Evolutionary conservation across 805 yeast genomes (phyloP).

Genomic region (Yamadazyma sp.): DNA sequence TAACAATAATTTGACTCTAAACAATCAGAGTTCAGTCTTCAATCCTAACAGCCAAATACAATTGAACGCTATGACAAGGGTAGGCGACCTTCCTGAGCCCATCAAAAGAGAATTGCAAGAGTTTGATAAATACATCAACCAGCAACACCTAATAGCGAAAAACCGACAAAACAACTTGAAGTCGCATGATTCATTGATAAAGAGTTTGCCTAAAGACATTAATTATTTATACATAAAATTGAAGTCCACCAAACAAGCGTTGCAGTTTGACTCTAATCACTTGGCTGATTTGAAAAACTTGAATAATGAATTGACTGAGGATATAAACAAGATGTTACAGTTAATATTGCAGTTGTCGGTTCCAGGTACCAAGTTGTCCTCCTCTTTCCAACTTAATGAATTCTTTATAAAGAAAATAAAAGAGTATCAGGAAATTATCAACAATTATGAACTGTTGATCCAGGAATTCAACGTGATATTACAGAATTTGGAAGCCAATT

Average conservation of each 20-base stretch:
- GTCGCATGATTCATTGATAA: constrained; percentile 64
- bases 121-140: constrained; percentile 68
- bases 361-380: constrained; percentile 58
- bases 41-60: constrained; percentile 38
- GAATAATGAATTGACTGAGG: constrained; percentile 45
- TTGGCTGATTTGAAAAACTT: constrained; percentile 32
- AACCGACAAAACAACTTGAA: constrained; percentile 58
- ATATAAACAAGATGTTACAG: constrained; percentile 53
- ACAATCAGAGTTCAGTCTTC: constrained; percentile 8
- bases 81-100: constrained; percentile 72
- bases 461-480: constrained; percentile 58
- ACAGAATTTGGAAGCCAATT: constrained; percentile 39
- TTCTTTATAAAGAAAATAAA: constrained; percentile 54
- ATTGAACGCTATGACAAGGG: constrained; percentile 71
- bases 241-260: constrained; percentile 64
- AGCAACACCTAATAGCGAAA: constrained; percentile 71
- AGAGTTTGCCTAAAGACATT: constrained; percentile 72
- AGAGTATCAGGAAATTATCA: constrained; percentile 47
- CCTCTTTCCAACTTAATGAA: constrained; percentile 53
- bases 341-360: constrained; percentile 50
- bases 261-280: constrained; percentile 46
- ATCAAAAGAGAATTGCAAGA: constrained; percentile 67
- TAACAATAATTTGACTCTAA: constrained; percentile 8
- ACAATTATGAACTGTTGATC: constrained; percentile 61
- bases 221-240: constrained; percentile 60